Conservation (phyloP, 345 rosid species). For the Durio zibethinus region DNA sequence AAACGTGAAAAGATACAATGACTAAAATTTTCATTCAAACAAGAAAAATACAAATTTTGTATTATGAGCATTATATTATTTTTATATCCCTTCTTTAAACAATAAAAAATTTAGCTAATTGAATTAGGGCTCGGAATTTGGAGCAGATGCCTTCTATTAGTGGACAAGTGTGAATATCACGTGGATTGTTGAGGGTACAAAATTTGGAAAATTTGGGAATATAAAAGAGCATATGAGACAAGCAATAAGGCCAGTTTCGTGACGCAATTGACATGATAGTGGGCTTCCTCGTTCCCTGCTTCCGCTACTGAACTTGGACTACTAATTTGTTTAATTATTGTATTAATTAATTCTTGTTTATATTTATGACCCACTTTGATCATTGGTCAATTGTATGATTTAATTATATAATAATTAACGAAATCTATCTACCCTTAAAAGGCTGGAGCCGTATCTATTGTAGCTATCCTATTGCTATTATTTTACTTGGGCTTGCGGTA, state of each 20-base stretch:
- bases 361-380: not conserved
- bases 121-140: no score
- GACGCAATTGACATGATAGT: constrained; percentile 34
- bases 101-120: no score
- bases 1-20: no score
- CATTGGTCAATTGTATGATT: not conserved
- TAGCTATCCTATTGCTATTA: not conserved
- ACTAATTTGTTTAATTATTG: not conserved
- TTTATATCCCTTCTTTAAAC: no score
- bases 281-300: not conserved
- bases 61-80: no score
- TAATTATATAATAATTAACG: not conserved
- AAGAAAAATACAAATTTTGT: no score
- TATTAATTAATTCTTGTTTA: no score
- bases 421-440: not conserved
- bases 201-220: not conserved
- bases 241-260: constrained; percentile 27
- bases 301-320: not conserved
- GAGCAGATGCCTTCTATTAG: not conserved
- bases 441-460: no score
- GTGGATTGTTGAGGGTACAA: not conserved
- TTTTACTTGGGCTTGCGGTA: not conserved
- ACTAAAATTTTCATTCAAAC: no score
- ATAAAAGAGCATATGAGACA: constrained; percentile 26
- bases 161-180: not conserved